phyloP scores from a whole-genome alignment of 2,329 filamentous ascomycete species.

The Triangularia verruculosa region DNA sequence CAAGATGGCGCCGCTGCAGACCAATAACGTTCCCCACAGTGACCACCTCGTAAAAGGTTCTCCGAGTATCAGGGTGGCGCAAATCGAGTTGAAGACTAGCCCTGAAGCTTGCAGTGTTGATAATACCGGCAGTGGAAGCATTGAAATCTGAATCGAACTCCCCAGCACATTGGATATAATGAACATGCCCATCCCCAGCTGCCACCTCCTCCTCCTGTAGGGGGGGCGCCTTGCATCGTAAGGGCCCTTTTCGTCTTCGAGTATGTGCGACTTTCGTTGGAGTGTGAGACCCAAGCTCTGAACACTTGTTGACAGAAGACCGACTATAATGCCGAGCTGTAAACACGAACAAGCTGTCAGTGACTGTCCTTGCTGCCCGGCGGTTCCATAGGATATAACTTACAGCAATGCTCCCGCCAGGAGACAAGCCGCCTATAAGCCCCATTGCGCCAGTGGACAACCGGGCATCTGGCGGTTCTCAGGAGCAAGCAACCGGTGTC shows the following conservation, averaged over 20 bases:
- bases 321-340: conserved; percentile 88
- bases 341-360: not conserved
- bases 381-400: conserved; percentile 32
- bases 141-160: conserved; percentile 96
- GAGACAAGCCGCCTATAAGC: conserved; percentile 71
- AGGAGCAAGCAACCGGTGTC: conserved; percentile 16
- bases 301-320: conserved; percentile 87
- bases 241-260: conserved; percentile 88
- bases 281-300: conserved; percentile 94
- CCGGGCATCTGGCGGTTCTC: conserved; percentile 46
- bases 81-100: conserved; percentile 97
- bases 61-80: conserved; percentile 85
- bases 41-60: conserved; percentile 95
- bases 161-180: conserved; percentile 90
- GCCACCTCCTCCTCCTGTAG: conserved; percentile 89
- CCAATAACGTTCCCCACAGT: conserved; percentile 82
- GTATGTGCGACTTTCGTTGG: conserved; percentile 95
- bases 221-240: conserved; percentile 80
- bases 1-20: conserved; percentile 81
- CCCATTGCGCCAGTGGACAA: conserved; percentile 57
- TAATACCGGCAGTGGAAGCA: conserved; percentile 86
- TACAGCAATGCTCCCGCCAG: conserved; percentile 74
- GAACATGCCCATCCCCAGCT: conserved; percentile 97
- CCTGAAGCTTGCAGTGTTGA: conserved; percentile 95
- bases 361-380: not conserved